Evolutionary conservation across 1,284 basidiomycete species (phyloP), one percentile per base, ranked within the genome.

Genomic region (Melampsora americana): DNA sequence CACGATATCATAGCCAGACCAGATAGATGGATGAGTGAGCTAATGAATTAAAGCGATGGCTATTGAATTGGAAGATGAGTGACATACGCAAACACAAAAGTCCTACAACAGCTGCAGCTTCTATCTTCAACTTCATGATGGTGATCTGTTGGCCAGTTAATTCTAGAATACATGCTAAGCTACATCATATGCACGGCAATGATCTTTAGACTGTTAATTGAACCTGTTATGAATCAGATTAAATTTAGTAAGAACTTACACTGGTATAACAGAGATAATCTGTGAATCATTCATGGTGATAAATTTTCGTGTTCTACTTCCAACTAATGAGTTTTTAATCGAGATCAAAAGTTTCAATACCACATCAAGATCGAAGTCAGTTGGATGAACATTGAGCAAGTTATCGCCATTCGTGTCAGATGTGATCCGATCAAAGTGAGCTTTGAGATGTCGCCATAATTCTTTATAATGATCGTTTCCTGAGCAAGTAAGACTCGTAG

Each of bases 251-350:
- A 23, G 18, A 16, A 48, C 65, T 74, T 42, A 74, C 72, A 74
- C 35, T 35, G 18, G 30, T 6, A 74, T 30, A 14, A 66, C 65
- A 5, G 35, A 66, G 11, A 65, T 48, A 56, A 74, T 74, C 0
- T 53, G 11, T 28, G 72, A 44, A 16, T 74, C 56, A 32, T 64
- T 67, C 20, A 62, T 67, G 18, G 72, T 67, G 23, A 67, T 44
- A 18, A 66, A 66, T 61, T 74, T 74, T 28, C 72, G 72, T 18
- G 56, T 48, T 26, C 62, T 74, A 30, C 50, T 67, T 30, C 72
- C 72, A 7, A 74, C 72, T 48, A 74, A 59, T 56, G 65, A 66
- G 53, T 74, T 66, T 60, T 67, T 74, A 53, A 74, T 74, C 16
- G 64, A 60, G 59, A 62, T 60, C 39, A 74, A 66, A 26, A 28